Evolutionary conservation across 192 early-diverging fungal species (phyloP).

Genomic region (Coemansia sp.): DNA sequence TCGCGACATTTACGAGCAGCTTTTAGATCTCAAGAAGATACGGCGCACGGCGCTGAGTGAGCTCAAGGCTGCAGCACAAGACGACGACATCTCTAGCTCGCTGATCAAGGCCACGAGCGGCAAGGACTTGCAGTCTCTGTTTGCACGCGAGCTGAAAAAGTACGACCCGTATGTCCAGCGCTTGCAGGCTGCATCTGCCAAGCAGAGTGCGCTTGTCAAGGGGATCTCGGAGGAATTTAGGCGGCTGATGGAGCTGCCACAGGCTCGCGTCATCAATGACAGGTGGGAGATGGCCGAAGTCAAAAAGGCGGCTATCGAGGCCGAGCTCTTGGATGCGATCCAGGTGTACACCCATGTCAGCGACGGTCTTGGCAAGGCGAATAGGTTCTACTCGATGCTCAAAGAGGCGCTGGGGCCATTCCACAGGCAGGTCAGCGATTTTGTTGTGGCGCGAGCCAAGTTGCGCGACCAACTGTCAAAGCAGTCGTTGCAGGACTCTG

Average conservation of each 20-base stretch:
- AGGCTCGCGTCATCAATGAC: conserved; percentile 66
- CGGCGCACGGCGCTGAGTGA: conserved; percentile 59
- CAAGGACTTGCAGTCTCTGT: conserved; percentile 86
- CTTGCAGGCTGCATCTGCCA: conserved; percentile 70
- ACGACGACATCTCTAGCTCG: conserved; percentile 80
- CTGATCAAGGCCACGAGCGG: conserved; percentile 58
- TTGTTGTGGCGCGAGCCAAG: conserved; percentile 56
- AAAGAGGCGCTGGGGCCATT: conserved; percentile 55
- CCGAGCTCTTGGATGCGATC: conserved; percentile 68
- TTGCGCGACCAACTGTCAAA: conserved; percentile 61
- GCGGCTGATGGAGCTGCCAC: conserved; percentile 70
- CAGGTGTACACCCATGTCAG: conserved; percentile 66
- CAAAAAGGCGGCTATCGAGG: conserved; percentile 63
- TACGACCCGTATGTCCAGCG: conserved; percentile 78
- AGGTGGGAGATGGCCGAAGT: conserved; percentile 69
- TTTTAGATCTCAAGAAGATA: conserved; percentile 41
- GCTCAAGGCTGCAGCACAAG: conserved; percentile 58
- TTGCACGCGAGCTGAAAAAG: conserved; percentile 90
- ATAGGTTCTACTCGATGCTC: conserved; percentile 63
- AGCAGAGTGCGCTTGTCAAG: conserved; percentile 73
- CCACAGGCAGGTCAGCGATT: conserved; percentile 54
- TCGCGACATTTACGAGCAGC: conserved; percentile 44
- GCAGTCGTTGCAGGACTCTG: conserved; percentile 53
- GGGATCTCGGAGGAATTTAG: conserved; percentile 78
- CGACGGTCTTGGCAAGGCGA: conserved; percentile 61